Conservation (phyloP, 306 rosid species). For the Begonia loranthoides region DNA sequence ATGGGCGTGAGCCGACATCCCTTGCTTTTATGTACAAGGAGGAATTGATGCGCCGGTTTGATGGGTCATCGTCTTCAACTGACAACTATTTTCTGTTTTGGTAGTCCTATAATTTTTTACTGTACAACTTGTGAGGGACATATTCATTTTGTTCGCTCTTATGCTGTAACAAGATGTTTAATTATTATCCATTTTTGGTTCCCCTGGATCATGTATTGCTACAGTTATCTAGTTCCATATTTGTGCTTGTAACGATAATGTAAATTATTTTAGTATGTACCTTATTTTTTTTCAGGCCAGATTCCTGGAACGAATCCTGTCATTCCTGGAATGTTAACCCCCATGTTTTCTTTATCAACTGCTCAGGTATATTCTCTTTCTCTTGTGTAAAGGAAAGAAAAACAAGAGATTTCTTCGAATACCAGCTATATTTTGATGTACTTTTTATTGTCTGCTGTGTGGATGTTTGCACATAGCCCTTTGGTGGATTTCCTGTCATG, state of each 20-base stretch:
- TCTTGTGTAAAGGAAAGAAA: neutral
- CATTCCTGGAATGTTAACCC: slow-evolving; percentile 86
- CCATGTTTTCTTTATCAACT: slow-evolving; percentile 73
- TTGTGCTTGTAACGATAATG: slow-evolving; percentile 8
- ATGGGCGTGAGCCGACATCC: slow-evolving; percentile 99
- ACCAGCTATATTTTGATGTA: neutral
- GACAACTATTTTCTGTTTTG: slow-evolving; percentile 78
- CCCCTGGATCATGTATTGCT: slow-evolving; percentile 18
- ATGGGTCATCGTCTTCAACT: slow-evolving; percentile 98
- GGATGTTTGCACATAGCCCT: slow-evolving; percentile 38
- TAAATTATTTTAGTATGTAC: slow-evolving; percentile 16
- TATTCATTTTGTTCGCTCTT: slow-evolving; percentile 26
- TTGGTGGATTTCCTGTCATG: slow-evolving; percentile 86
- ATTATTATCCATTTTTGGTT: slow-evolving; percentile 15
- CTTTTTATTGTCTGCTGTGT: slow-evolving; percentile 4
- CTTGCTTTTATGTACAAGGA: slow-evolving; percentile 98
- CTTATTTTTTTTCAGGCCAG: slow-evolving; percentile 57
- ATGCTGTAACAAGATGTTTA: slow-evolving; percentile 23
- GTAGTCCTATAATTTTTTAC: slow-evolving; percentile 77
- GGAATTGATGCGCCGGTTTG: slow-evolving; percentile 93
- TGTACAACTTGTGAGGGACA: slow-evolving; percentile 39
- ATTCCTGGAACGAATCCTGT: slow-evolving; percentile 62
- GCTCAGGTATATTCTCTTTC: slow-evolving; percentile 52
- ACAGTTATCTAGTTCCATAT: slow-evolving; percentile 9
- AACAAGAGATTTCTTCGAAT: neutral